phyloP scores from a whole-genome alignment of 2,329 filamentous ascomycete species.

The Bipolaris oryzae region DNA sequence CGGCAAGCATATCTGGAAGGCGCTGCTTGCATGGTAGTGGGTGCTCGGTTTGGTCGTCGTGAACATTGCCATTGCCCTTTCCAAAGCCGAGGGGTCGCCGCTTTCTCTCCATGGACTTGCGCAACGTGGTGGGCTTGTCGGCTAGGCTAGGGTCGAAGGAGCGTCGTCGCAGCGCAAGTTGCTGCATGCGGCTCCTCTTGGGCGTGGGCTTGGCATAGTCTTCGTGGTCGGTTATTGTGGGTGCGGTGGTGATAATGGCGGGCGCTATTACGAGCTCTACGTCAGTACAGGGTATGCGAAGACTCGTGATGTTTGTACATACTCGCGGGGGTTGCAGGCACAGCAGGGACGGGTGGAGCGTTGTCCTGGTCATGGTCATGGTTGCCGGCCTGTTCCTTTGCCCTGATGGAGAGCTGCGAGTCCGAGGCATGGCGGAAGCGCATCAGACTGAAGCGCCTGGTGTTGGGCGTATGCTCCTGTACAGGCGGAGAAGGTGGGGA shows the following conservation, averaged over 20 bases:
- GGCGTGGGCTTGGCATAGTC: constrained; percentile 22
- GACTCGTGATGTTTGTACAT: constrained; percentile 12
- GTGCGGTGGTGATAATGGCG: constrained; percentile 88
- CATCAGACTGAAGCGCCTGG: constrained; percentile 69
- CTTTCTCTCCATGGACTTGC: constrained; percentile 48
- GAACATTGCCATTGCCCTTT: constrained; percentile 36
- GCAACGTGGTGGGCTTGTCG: constrained; percentile 37
- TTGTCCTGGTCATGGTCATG: constrained; percentile 25
- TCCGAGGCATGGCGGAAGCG: constrained; percentile 92
- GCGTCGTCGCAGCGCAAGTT: constrained; percentile 43
- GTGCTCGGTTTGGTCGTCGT: constrained; percentile 51
- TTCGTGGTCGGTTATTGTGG: constrained; percentile 62
- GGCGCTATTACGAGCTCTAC: constrained; percentile 50
- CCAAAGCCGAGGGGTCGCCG: constrained; percentile 35
- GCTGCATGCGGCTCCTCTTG: constrained; percentile 43
- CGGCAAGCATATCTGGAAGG: constrained; percentile 56
- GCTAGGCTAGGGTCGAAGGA: constrained; percentile 45
- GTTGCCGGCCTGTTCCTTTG: constrained; percentile 67
- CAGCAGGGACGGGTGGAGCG: constrained; percentile 49
- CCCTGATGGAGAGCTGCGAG: constrained; percentile 78
- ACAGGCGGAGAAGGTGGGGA: constrained; percentile 40
- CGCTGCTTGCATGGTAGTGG: constrained; percentile 62
- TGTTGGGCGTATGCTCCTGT: constrained; percentile 47
- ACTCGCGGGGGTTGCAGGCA: constrained; percentile 41
- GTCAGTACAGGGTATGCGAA: constrained; percentile 30